A percentile compares a stretch with the other conserved stretches of the same genome.
phyloP scores from a whole-genome alignment of 1,139 yeast genomes.

The Geotrichum klebahnii region DNA sequence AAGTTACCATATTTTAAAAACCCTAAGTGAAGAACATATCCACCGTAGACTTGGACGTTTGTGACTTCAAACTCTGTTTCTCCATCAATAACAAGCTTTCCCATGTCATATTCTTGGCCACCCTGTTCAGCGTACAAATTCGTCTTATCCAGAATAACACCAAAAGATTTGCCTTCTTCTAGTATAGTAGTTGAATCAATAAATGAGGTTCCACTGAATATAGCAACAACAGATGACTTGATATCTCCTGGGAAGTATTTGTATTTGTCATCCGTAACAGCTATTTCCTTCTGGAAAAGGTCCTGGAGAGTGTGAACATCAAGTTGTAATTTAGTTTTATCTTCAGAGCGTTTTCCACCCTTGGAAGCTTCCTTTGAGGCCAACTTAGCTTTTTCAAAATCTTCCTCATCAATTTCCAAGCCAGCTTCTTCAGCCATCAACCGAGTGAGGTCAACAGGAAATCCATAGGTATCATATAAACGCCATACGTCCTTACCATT shows the following conservation, averaged over 20 bases:
- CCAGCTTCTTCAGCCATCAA: slow-evolving; percentile 98
- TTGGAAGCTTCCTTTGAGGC: slow-evolving; percentile 93
- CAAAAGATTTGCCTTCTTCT: slow-evolving; percentile 53
- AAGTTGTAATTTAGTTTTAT: slow-evolving; percentile 58
- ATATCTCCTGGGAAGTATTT: slow-evolving; percentile 47
- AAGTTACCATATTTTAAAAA: slow-evolving; percentile 70
- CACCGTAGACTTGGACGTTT: slow-evolving; percentile 88
- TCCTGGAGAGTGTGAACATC: slow-evolving; percentile 82
- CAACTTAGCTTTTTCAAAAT: slow-evolving; percentile 82
- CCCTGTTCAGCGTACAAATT: slow-evolving; percentile 98
- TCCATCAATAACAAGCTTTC: slow-evolving; percentile 86
- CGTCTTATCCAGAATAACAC: slow-evolving; percentile 82
- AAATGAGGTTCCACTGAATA: slow-evolving; percentile 66
- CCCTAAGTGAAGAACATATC: slow-evolving; percentile 95
- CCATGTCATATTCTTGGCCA: slow-evolving; percentile 97
- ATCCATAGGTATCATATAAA: slow-evolving; percentile 94
- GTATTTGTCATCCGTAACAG: slow-evolving; percentile 76
- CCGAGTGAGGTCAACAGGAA: slow-evolving; percentile 96
- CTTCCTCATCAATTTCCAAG: slow-evolving; percentile 84
- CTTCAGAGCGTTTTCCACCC: slow-evolving; percentile 66
- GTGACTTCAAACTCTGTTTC: slow-evolving; percentile 80
- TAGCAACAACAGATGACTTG: slow-evolving; percentile 52
- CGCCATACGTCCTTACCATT: slow-evolving; percentile 98
- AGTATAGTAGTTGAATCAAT: slow-evolving; percentile 45
- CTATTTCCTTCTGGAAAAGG: slow-evolving; percentile 48